Percentiles rank a stretch among this genome's conserved stretches.
Evolutionary conservation across 768 basidiomycete genomes (phyloP).

Genomic region (Termitomyces sp.): DNA sequence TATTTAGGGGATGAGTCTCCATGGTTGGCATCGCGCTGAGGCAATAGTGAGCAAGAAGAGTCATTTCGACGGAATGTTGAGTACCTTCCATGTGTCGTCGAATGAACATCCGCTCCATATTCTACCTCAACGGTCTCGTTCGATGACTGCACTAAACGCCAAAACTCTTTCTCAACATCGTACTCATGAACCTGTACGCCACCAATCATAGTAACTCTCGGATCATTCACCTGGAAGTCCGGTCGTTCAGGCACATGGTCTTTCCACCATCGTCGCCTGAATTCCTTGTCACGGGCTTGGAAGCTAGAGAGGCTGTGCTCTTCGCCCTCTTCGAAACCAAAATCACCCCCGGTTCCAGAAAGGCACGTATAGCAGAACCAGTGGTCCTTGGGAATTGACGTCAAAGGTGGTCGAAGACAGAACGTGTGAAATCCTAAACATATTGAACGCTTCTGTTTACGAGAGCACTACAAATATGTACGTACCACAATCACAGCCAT

Average conservation of each 20-base stretch:
- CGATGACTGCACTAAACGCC: conserved; percentile 89
- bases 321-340: conserved; percentile 97
- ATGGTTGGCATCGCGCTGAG: conserved; percentile 90
- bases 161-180: conserved; percentile 94
- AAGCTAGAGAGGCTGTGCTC: conserved; percentile 92
- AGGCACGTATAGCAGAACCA: conserved; percentile 97
- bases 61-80: conserved; percentile 16
- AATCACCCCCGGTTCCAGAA: conserved; percentile 89
- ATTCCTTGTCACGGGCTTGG: conserved; percentile 86
- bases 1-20: conserved; percentile 87
- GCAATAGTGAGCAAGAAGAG: conserved; percentile 1
- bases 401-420: conserved; percentile 90
- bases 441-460: background rate
- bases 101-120: conserved; percentile 99
- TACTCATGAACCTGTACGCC: conserved; percentile 75
- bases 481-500: conserved; percentile 44
- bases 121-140: conserved; percentile 95
- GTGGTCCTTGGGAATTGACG: conserved; percentile 83
- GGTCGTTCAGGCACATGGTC: conserved; percentile 56
- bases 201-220: conserved; percentile 52
- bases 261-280: conserved; percentile 86
- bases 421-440: conserved; percentile 89
- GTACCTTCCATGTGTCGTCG: conserved; percentile 95
- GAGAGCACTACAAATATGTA: background rate
- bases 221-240: conserved; percentile 38